Percentiles rank a stretch among this genome's conserved stretches.
phyloP scores from a whole-genome alignment of 192 early-diverging fungal species.

The Oehlia diaphana region DNA sequence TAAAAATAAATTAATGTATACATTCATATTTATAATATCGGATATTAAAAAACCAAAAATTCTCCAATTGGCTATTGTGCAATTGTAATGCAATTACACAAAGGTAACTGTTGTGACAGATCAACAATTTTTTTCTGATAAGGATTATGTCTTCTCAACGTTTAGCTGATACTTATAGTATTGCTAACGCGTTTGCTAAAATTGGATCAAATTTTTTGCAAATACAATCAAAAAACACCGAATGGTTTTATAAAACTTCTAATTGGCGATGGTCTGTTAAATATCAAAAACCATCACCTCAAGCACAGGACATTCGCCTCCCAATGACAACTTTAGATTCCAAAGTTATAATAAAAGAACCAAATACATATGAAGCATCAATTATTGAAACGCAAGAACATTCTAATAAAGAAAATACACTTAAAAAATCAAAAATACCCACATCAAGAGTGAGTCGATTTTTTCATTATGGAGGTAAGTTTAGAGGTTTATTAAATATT shows the following conservation, averaged over 20 bases:
- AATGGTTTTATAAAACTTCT: constrained; percentile 22
- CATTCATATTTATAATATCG: too few species aligned
- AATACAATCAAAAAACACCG: constrained; percentile 9
- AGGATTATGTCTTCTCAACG: not conserved
- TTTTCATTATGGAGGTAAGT: constrained; percentile 75
- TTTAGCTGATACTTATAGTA: not conserved
- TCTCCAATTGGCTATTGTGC: too few species aligned
- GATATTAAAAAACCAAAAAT: too few species aligned
- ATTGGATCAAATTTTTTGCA: constrained; percentile 1
- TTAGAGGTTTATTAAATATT: not conserved
- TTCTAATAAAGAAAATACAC: not conserved
- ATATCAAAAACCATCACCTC: not conserved
- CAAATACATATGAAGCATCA: not conserved
- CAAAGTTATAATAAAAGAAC: not conserved
- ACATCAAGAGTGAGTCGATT: constrained; percentile 73
- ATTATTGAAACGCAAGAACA: not conserved
- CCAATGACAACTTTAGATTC: not conserved
- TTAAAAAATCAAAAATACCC: constrained; percentile 68
- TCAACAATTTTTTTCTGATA: not conserved
- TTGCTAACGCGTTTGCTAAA: not conserved
- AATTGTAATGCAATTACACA: too few species aligned
- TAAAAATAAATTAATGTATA: too few species aligned
- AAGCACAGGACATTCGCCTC: not conserved
- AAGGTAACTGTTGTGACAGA: too few species aligned
- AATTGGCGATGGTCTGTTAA: constrained; percentile 22